Evolutionary conservation across 495 filamentous ascomycete species (phyloP).

Genomic region (Penicillium soppii): DNA sequence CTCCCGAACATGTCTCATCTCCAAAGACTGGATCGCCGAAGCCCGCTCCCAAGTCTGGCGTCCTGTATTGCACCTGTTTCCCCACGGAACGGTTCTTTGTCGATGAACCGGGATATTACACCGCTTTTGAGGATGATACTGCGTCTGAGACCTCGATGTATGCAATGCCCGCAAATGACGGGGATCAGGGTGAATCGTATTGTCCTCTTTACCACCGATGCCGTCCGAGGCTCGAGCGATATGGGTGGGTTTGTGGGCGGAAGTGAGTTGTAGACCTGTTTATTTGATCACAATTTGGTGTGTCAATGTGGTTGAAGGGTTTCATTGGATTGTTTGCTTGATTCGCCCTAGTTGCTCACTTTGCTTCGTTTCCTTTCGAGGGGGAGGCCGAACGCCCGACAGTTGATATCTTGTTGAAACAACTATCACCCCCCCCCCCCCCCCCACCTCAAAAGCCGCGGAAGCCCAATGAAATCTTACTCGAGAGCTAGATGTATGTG

Average conservation of each 20-base stretch:
- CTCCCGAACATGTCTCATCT: neutral
- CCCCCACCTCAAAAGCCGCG: too few relatives aligned
- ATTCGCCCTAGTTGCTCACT: too few relatives aligned
- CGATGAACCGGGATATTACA: neutral
- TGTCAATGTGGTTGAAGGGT: too few relatives aligned
- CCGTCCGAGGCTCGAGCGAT: neutral
- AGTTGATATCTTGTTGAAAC: too few relatives aligned
- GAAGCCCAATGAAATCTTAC: too few relatives aligned
- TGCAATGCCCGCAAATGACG: neutral
- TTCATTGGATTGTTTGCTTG: too few relatives aligned
- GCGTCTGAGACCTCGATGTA: neutral
- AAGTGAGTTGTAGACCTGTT: too few relatives aligned
- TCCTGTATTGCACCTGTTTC: neutral
- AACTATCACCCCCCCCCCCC: too few relatives aligned
- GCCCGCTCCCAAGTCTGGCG: neutral
- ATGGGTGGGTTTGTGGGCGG: constrained; percentile 5
- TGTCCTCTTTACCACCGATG: constrained; percentile 4
- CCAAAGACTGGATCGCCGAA: neutral
- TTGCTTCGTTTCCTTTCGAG: too few relatives aligned
- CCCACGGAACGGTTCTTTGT: neutral
- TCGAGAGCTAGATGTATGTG: too few relatives aligned
- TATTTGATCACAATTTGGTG: too few relatives aligned
- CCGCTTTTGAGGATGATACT: neutral
- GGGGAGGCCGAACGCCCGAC: too few relatives aligned
- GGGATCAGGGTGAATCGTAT: neutral